Evolutionary conservation across 148 eudicot genomes (phyloP), one percentile per base, ranked within the genome.

Genomic region (Persicaria tinctoria): DNA sequence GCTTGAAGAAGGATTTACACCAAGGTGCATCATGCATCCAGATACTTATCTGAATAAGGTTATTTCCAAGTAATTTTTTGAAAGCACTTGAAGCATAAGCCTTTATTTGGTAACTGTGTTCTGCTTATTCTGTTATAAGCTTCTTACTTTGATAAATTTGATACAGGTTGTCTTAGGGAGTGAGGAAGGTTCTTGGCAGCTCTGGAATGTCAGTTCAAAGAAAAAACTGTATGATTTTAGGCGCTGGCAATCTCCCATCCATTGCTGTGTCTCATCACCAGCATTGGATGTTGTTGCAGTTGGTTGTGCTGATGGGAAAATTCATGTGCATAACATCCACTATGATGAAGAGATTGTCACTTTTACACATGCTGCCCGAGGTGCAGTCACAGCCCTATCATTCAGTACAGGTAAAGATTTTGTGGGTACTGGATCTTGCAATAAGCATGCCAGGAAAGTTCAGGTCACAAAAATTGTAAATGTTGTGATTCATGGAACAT

Each of bases 241-340:
- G 72, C 91, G 96, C 62, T 96, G 97, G 99, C 79, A 81, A 51
- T 85, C 99, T 1, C 82, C 91, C 32, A 85, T 92, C 70, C 75
- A 81, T 64, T 96, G 93, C 79, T 92, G 99, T 55, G 85, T 92
- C 74, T 83, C 97, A 46, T 96, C 99, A 8, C 99, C 99, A 12
- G 99, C 99, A n/a, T 84, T 96, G n/a, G 97, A 96, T 85, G 97
- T 96, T 85, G 85, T 96, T 76, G 99, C 97, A 46, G 85, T 92
- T 73, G 99, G 97, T 49, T 96, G 97, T 82, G 89, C 97, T 74
- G 95, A 96, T 86, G 99, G 99, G 79, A 92, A 86, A 74, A 87
- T 96, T 82, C 99, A 92, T 80, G 89, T 96, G n/a, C 97, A 90
- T 77, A 92, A 96, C 75, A 81, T 96, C 53, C 90, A 90, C 16